phyloP scores from a whole-genome alignment of 345 rosid species.

The Syzygium jambos region DNA sequence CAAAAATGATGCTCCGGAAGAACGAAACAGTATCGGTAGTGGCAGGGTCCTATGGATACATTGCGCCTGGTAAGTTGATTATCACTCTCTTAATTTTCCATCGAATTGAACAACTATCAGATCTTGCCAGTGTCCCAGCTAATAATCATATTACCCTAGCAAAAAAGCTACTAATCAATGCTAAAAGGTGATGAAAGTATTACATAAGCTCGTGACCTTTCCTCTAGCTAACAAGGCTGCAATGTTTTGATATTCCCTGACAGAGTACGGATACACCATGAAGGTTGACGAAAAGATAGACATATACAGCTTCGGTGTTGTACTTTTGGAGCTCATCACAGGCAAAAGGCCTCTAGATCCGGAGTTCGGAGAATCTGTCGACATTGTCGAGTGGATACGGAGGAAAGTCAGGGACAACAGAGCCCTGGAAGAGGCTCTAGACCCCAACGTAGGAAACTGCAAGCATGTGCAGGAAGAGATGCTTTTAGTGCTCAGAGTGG shows the following conservation, averaged over 20 bases:
- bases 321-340: slow-evolving; percentile 70
- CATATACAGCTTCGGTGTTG: slow-evolving; percentile 85
- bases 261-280: slow-evolving; percentile 90
- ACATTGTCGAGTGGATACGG: slow-evolving; percentile 70
- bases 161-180: not conserved
- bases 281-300: slow-evolving; percentile 95
- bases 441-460: slow-evolving; percentile 64
- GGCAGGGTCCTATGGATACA: slow-evolving; percentile 96
- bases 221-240: not conserved
- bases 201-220: not conserved
- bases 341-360: slow-evolving; percentile 67
- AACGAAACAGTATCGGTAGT: slow-evolving; percentile 91
- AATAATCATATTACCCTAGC: not conserved
- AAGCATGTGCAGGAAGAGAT: slow-evolving; percentile 90
- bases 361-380: slow-evolving; percentile 55
- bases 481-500: slow-evolving; percentile 76
- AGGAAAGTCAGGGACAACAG: slow-evolving; percentile 55
- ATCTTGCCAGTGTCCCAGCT: not conserved
- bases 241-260: not conserved
- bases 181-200: not conserved
- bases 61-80: slow-evolving; percentile 70
- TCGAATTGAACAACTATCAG: not conserved
- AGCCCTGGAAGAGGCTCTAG: slow-evolving; percentile 58
- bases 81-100: not conserved
- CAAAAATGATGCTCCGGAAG: slow-evolving; percentile 76